Evolutionary conservation across 1,284 basidiomycete genomes (phyloP).

Genomic region (Ceratobasidium sp.): DNA sequence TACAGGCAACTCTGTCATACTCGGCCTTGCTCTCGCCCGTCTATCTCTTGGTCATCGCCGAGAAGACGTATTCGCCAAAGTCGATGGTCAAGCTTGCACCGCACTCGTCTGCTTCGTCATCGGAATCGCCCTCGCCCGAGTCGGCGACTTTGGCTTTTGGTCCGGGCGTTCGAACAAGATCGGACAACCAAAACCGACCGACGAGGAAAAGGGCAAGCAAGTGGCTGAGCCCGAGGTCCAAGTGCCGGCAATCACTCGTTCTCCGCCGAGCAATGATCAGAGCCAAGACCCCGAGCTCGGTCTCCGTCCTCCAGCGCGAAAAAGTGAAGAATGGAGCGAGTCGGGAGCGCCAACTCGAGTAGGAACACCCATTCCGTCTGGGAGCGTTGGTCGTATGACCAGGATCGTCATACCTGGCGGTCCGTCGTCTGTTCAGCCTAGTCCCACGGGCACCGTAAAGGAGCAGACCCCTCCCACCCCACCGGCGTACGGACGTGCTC

Average conservation of each 20-base stretch:
- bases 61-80: slow-evolving; percentile 18
- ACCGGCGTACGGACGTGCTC: slow-evolving; percentile 6
- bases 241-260: neutral
- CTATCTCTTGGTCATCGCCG: slow-evolving; percentile 12
- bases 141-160: slow-evolving; percentile 25
- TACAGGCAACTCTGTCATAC: slow-evolving; percentile 26
- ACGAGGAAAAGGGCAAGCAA: neutral
- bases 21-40: slow-evolving; percentile 28
- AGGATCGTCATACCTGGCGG: neutral
- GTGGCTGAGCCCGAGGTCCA: neutral
- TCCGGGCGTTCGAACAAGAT: neutral
- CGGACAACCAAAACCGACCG: neutral
- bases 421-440: neutral
- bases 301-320: neutral
- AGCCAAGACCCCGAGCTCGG: neutral
- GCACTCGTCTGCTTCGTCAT: slow-evolving; percentile 21
- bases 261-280: neutral
- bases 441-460: neutral
- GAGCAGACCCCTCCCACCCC: neutral
- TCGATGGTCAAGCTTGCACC: slow-evolving; percentile 21
- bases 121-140: slow-evolving; percentile 22
- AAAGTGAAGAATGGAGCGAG: slow-evolving; percentile 13
- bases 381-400: neutral
- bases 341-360: slow-evolving; percentile 29
- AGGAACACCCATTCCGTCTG: slow-evolving; percentile 21